Percentiles rank a stretch among this genome's conserved stretches.
phyloP scores from a whole-genome alignment of 164 flowering plant genomes.

The Malania oleifera region DNA sequence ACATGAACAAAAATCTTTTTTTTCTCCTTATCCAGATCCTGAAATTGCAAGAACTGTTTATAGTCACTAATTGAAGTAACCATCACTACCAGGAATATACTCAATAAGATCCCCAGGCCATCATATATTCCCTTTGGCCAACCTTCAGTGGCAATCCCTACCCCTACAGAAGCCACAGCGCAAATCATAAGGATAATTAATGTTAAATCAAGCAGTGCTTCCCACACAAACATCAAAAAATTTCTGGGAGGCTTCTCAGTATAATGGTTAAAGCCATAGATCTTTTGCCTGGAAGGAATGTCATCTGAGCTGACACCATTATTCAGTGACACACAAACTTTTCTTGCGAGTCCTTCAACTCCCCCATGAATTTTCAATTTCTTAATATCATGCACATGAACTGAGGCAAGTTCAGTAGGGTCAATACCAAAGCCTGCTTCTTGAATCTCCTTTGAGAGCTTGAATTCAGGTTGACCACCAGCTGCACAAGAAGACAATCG shows the following conservation, averaged over 20 bases:
- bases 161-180: constrained; percentile 44
- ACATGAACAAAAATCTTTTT: constrained; percentile 41
- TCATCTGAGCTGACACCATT: constrained; percentile 29
- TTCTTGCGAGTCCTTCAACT: constrained; percentile 33
- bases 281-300: constrained; percentile 25
- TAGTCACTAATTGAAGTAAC: constrained; percentile 59
- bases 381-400: constrained; percentile 27
- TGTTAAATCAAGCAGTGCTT: constrained; percentile 48
- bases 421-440: constrained; percentile 34
- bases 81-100: constrained; percentile 38
- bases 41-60: constrained; percentile 45
- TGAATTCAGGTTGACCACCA: constrained; percentile 19
- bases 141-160: constrained; percentile 49
- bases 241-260: constrained; percentile 42
- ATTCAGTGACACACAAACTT: constrained; percentile 24
- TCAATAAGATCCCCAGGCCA: constrained; percentile 42
- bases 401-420: constrained; percentile 39
- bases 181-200: constrained; percentile 46
- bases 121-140: constrained; percentile 51
- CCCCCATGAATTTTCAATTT: constrained; percentile 24
- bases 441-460: constrained; percentile 27
- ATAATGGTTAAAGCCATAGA: constrained; percentile 36
- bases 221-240: constrained; percentile 49
- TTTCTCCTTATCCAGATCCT: constrained; percentile 45
- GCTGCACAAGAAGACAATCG: constrained; percentile 14